A percentile compares a stretch with the other conserved stretches of the same genome.
Conservation (phyloP, 2,329 filamentous ascomycete genomes). For the Diplodia sapinea region DNA sequence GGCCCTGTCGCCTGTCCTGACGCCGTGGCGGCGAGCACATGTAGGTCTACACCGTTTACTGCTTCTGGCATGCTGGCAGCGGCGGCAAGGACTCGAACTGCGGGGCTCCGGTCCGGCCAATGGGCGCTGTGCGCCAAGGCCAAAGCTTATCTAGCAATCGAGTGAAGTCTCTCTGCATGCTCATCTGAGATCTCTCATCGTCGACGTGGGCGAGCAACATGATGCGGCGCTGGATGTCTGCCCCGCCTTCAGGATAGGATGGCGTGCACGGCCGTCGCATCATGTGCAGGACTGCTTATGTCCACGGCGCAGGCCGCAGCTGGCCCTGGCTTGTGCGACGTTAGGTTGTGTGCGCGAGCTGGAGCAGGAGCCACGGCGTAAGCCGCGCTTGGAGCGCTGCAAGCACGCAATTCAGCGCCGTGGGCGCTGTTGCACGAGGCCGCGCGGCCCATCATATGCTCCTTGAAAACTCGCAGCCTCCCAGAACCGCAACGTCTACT, state of each 20-base stretch:
- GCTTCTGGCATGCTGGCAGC: neutral
- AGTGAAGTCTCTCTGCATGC: slow-evolving; percentile 6
- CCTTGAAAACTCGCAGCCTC: slow-evolving; percentile 11
- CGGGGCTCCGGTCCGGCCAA: neutral
- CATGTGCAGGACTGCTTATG: neutral
- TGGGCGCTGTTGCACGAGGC: neutral
- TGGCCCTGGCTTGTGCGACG: neutral
- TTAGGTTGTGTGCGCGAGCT: neutral
- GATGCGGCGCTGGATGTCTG: neutral
- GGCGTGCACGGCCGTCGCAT: slow-evolving; percentile 1
- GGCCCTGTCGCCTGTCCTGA: neutral
- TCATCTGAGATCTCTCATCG: neutral
- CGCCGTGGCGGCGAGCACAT: neutral
- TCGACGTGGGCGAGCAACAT: neutral
- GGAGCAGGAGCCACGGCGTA: neutral
- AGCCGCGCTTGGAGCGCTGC: neutral
- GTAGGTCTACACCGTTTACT: neutral
- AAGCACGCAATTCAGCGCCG: slow-evolving; percentile 14
- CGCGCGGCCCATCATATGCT: neutral
- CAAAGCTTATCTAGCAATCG: slow-evolving; percentile 9
- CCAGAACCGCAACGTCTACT: neutral
- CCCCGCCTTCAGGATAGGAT: neutral
- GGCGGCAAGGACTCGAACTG: neutral
- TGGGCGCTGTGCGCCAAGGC: neutral
- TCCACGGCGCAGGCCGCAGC: neutral